Conservation (phyloP, 148 eudicot genomes). For the Chenopodium album region DNA sequence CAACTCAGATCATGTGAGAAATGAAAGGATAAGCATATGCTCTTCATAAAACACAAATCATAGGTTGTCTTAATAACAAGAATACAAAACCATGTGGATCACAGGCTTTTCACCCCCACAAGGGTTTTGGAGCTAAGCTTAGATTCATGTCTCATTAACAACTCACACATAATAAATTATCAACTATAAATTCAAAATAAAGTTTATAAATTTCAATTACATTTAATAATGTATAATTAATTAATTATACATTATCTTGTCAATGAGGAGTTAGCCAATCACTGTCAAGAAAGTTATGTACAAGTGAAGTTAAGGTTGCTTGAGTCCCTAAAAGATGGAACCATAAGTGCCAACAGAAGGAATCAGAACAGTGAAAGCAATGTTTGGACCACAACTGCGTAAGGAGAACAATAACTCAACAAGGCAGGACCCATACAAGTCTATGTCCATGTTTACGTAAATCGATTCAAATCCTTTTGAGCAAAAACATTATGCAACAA, state of each 20-base stretch:
- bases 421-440: slow-evolving; percentile 20
- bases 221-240: background rate
- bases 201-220: background rate
- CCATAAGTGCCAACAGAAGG: slow-evolving; percentile 13
- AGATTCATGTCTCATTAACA: slow-evolving; percentile 37
- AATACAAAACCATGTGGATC: slow-evolving; percentile 34
- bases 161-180: slow-evolving; percentile 24
- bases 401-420: background rate
- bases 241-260: slow-evolving; percentile 12
- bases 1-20: slow-evolving; percentile 39
- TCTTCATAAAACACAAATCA: slow-evolving; percentile 25
- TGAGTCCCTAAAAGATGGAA: slow-evolving; percentile 24
- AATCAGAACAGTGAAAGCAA: slow-evolving; percentile 23
- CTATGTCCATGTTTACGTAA: slow-evolving; percentile 15
- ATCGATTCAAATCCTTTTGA: background rate
- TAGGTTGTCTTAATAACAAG: slow-evolving; percentile 22
- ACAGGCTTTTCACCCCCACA: slow-evolving; percentile 22
- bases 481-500: background rate
- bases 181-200: background rate
- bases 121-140: slow-evolving; percentile 30
- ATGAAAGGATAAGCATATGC: slow-evolving; percentile 29
- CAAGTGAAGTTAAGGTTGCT: slow-evolving; percentile 30
- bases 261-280: slow-evolving; percentile 30
- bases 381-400: slow-evolving; percentile 22
- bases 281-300: slow-evolving; percentile 30